Evolutionary conservation across 2,329 filamentous ascomycete genomes (phyloP).

Genomic region (Colletotrichum sp.): DNA sequence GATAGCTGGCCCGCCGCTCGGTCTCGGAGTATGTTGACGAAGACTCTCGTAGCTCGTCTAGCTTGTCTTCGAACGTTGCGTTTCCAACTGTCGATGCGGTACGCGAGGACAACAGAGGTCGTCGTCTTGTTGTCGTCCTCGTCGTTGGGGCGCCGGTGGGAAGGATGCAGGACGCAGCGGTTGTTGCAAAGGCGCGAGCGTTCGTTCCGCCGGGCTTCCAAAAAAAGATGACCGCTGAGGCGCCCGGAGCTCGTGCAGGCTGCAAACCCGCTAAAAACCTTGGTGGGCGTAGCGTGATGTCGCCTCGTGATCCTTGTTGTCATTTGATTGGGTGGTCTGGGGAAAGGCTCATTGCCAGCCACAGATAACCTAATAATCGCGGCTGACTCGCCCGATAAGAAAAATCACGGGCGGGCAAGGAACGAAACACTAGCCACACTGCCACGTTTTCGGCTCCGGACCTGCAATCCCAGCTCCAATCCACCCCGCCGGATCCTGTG

Average conservation of each 20-base stretch:
- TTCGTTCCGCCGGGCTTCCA: slow-evolving; percentile 10
- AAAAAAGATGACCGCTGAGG: slow-evolving; percentile 16
- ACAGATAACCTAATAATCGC: background rate
- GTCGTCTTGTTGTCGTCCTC: background rate
- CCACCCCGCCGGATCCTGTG: background rate
- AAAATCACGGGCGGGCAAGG: background rate
- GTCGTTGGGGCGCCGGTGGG: background rate
- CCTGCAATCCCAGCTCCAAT: background rate
- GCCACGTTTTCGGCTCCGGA: background rate
- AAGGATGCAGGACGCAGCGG: background rate
- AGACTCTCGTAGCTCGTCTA: background rate
- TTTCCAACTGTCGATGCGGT: background rate
- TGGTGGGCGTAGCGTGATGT: slow-evolving; percentile 20
- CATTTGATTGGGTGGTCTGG: slow-evolving; percentile 14
- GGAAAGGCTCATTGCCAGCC: background rate
- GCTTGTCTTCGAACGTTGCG: background rate
- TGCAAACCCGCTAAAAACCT: slow-evolving; percentile 14
- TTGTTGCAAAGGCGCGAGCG: slow-evolving; percentile 10
- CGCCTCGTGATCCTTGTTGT: slow-evolving; percentile 17
- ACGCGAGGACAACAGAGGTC: background rate
- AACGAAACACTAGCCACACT: background rate
- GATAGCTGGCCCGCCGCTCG: slow-evolving; percentile 8
- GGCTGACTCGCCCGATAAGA: background rate
- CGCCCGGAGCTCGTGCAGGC: slow-evolving; percentile 19
- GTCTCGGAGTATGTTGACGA: background rate